A percentile compares a stretch with the other conserved stretches of the same genome.
Evolutionary conservation across 768 basidiomycete species (phyloP).

Genomic region (Suillus luteus): DNA sequence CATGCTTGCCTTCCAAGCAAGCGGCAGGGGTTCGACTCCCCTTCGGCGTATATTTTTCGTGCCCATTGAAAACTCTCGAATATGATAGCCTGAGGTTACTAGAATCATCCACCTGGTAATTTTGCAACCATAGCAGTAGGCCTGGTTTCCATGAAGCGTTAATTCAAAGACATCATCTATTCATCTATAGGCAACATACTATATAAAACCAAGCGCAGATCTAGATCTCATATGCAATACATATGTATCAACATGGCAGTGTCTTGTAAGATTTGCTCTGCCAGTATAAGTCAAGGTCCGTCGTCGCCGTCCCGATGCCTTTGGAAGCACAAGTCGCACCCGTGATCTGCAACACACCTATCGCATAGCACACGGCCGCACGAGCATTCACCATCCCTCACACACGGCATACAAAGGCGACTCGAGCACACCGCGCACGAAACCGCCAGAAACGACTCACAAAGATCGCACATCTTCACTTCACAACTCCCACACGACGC

Average conservation of each 20-base stretch:
- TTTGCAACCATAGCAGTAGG: no score
- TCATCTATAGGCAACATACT: no score
- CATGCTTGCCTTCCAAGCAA: slow-evolving; percentile 88
- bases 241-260: background rate
- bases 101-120: no score
- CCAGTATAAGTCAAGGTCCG: background rate
- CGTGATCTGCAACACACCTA: background rate
- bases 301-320: background rate
- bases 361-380: background rate
- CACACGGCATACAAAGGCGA: background rate
- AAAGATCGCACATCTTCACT: background rate
- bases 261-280: no score
- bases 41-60: slow-evolving; percentile 42
- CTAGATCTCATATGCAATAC: background rate
- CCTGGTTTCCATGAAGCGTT: no score
- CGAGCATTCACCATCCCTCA: background rate
- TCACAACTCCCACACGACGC: background rate
- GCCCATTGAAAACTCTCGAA: background rate
- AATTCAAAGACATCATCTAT: no score
- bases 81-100: no score
- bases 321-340: background rate
- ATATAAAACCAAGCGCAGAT: background rate
- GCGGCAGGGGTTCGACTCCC: slow-evolving; percentile 81
- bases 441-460: background rate
- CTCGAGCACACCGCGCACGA: background rate